phyloP scores from a whole-genome alignment of 495 filamentous ascomycete species.

The Pyronema omphalodes region DNA sequence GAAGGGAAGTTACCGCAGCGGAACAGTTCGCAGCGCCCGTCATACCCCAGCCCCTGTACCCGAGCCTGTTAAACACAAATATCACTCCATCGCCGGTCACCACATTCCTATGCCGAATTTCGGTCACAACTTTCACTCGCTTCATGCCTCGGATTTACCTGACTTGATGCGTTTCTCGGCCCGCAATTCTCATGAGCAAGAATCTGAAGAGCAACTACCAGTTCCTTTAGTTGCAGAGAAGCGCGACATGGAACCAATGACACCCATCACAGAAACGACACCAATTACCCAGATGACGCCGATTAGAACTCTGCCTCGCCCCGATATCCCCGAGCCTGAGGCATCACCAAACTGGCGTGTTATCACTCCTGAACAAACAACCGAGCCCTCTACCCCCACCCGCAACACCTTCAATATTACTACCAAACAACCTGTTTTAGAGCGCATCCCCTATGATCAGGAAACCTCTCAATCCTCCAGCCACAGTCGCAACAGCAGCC shows the following conservation, averaged over 20 bases:
- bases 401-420: neutral
- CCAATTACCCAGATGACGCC: neutral
- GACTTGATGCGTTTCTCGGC: constrained; percentile 15
- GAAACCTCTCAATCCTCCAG: neutral
- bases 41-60: neutral
- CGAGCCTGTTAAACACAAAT: neutral
- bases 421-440: neutral
- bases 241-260: neutral
- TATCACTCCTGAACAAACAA: constrained; percentile 14
- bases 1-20: neutral
- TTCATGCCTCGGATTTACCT: constrained; percentile 1
- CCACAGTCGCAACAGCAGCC: neutral
- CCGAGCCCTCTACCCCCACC: constrained; percentile 6
- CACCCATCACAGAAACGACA: neutral
- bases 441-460: neutral
- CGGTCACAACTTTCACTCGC: neutral
- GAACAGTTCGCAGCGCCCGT: neutral
- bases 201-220: neutral
- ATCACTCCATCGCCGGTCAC: neutral
- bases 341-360: constrained; percentile 16
- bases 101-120: neutral
- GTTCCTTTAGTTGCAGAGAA: neutral
- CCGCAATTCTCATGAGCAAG: constrained; percentile 10
- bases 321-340: neutral
- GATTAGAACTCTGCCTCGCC: neutral